Evolutionary conservation across 495 filamentous ascomycete species (phyloP), one percentile per base, ranked within the genome.

Genomic region (Zalerion maritima): DNA sequence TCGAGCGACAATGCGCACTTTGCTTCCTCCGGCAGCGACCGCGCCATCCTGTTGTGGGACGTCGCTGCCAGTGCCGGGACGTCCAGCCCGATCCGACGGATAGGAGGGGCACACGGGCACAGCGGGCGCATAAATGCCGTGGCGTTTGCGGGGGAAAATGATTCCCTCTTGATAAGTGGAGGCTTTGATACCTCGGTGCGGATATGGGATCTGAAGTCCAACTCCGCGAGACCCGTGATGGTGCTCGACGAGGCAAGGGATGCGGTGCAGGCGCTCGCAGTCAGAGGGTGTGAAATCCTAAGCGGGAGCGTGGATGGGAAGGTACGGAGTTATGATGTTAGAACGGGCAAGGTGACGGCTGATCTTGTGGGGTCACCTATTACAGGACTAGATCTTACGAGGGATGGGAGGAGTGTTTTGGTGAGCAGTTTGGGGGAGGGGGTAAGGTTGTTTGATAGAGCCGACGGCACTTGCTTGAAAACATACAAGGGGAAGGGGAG

Each of bases 11-110:
- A 97, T 63, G 64, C 77, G 27, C 67, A 68, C 18, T 93, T 96
- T 48, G 72, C 71, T 14, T 80, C 72, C 23, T 69, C 73, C 2
- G 89, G 89, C 46, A 89, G 91, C 24, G 89, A 97, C 60, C 73
- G 81, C 40, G 66, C 65, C 41, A 81, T 92, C 3, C 92, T 93
- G 46, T 66, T 92, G 11, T 97, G 89, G 89, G 89, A 97, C 55
- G 89, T 94, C 0, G 56, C 72, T 4, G n/a, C n/a, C n/a, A n/a
- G n/a, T n/a, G n/a, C n/a, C n/a, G n/a, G n/a, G n/a, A 76, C 77
- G 4, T 82, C 76, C 6, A 55, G 57, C 40, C 93, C 87, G 1
- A 45, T 77, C 10, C 64, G 75, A 17, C 64, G 87, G 18, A 91
- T 85, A 60, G 62, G 60, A 17, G 60, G 61, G 16, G 35, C 33